Evolutionary conservation across 805 yeast species (phyloP).

Genomic region (Candida broadrunensis): DNA sequence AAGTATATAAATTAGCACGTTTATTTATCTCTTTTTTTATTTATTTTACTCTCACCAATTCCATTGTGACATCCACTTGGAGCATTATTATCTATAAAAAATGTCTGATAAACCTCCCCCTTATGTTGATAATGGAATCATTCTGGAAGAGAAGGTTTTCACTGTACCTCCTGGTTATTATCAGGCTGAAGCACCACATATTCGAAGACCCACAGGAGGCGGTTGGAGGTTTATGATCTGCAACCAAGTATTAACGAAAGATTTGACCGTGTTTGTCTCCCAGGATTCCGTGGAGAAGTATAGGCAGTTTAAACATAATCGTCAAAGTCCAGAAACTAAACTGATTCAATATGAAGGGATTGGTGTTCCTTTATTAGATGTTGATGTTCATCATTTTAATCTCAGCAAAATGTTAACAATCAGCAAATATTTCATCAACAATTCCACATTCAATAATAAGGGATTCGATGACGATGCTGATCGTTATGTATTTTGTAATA

Average conservation of each 20-base stretch:
- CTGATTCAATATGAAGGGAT: background rate
- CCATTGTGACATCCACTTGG: no score
- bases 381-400: background rate
- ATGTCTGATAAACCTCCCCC: no score
- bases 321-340: background rate
- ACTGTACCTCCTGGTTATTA: no score
- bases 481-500: conserved; percentile 5
- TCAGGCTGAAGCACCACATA: no score
- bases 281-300: background rate
- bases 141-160: no score
- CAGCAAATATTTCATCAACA: background rate
- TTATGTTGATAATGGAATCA: no score
- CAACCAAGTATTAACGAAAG: background rate
- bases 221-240: no score
- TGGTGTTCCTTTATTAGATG: background rate
- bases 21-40: no score
- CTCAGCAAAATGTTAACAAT: background rate
- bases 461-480: conserved; percentile 5
- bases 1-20: no score
- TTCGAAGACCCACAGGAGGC: no score
- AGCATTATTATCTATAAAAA: no score
- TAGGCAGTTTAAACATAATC: background rate
- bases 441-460: background rate
- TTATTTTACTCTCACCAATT: no score
- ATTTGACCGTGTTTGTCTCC: background rate